These are phyloP conservation scores for thale cress (Arabidopsis thaliana) DNA, from an alignment of 345 rosid species.

Conservation along the genomic window TAIR10.1 NC_003076.8:18324501-18325000, in stretches of 20 bases:
- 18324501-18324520: slow-evolving; percentile 42
- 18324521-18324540: slow-evolving; percentile 34
- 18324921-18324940: slow-evolving; percentile 33
- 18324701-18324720: slow-evolving; percentile 9
- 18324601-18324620: slow-evolving; percentile 27
- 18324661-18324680: slow-evolving; percentile 43
- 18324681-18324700: slow-evolving; percentile 16
- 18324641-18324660: slow-evolving; percentile 49
- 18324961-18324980: not conserved
- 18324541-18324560: slow-evolving; percentile 29
- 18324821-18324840: slow-evolving; percentile 25
- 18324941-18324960: slow-evolving; percentile 25
- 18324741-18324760: slow-evolving; percentile 26
- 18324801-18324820: slow-evolving; percentile 6
- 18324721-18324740: slow-evolving; percentile 1
- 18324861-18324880: slow-evolving; percentile 19
- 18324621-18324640: not conserved
- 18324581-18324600: slow-evolving; percentile 7
- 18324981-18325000: not conserved
- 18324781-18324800: slow-evolving; percentile 9
- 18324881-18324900: slow-evolving; percentile 1
- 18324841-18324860: slow-evolving; percentile 34
- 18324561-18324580: slow-evolving; percentile 16
- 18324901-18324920: slow-evolving; percentile 13
- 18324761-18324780: slow-evolving; percentile 23